These are phyloP conservation scores for Papiliotrema flavescens DNA, from an alignment of 1,284 basidiomycete species.

Conservation along the genomic window DNA sequence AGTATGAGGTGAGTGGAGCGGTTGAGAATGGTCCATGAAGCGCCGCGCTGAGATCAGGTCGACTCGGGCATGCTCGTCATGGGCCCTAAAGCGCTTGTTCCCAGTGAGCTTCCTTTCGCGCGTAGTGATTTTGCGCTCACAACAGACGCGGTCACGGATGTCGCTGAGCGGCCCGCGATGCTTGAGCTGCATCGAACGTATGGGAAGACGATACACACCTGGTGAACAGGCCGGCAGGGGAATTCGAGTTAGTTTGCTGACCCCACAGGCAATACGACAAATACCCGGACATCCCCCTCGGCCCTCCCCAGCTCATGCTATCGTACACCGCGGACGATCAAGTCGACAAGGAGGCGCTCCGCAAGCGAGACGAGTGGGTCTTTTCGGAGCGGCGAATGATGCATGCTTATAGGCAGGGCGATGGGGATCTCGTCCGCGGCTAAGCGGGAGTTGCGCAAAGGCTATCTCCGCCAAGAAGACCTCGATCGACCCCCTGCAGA, in stretches of 20 bases:
- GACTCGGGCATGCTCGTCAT: constrained; percentile 56
- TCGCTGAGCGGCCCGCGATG: constrained; percentile 54
- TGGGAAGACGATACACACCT: constrained; percentile 57
- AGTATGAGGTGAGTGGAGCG: constrained; percentile 35
- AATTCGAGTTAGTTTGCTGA: no score
- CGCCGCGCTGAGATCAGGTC: constrained; percentile 34
- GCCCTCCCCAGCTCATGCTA: constrained; percentile 55
- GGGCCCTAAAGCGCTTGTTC: constrained; percentile 49
- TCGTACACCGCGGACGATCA: constrained; percentile 50
- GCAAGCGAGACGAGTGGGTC: constrained; percentile 45
- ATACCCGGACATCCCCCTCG: constrained; percentile 54
- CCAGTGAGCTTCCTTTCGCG: constrained; percentile 34
- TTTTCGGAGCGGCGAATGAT: not conserved
- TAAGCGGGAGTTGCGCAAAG: constrained; percentile 46
- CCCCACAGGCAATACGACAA: constrained; percentile 37
- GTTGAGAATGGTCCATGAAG: not conserved
- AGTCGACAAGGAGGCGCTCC: constrained; percentile 42
- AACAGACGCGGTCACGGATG: constrained; percentile 45
- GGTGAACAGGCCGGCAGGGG: constrained; percentile 38
- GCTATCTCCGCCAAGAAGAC: constrained; percentile 51
- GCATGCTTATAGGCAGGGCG: constrained; percentile 14
- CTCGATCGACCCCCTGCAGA: constrained; percentile 31
- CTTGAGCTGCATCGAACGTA: constrained; percentile 55
- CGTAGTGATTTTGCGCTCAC: not conserved
- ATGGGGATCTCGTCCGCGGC: constrained; percentile 46